These are phyloP conservation scores for Peronospora belbahrii DNA, from an alignment of 352 stramenopile species.

Conservation along the genomic window DNA sequence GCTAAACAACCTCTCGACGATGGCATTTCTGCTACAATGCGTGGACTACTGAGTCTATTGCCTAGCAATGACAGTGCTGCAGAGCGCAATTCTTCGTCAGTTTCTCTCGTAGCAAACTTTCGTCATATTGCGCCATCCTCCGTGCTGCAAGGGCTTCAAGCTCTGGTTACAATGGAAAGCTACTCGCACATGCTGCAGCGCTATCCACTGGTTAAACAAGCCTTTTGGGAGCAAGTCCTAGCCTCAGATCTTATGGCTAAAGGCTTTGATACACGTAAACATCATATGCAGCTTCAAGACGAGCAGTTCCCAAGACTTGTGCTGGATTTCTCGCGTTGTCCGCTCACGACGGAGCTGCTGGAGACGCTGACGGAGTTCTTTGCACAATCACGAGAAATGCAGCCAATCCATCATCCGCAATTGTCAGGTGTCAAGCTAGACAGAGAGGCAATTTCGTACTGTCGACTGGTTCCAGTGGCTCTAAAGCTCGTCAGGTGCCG, in stretches of 20 bases:
- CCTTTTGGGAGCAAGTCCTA: conserved; percentile 29
- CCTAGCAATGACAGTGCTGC: conserved; percentile 11
- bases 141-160: conserved; percentile 3
- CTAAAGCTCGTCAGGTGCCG: conserved; percentile 20
- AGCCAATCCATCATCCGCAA: not conserved
- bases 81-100: conserved; percentile 14
- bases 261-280: not conserved
- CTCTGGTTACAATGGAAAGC: conserved; percentile 14
- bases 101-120: conserved; percentile 27
- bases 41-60: conserved; percentile 21
- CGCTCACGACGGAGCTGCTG: conserved; percentile 16
- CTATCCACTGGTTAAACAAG: conserved; percentile 28
- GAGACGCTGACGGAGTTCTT: conserved; percentile 18
- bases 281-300: conserved; percentile 18
- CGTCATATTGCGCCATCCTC: not conserved
- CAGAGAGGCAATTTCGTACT: not conserved
- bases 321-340: conserved; percentile 26
- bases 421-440: conserved; percentile 9
- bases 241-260: conserved; percentile 15
- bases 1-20: conserved; percentile 7
- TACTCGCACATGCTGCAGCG: conserved; percentile 23
- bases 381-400: not conserved
- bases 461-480: conserved; percentile 16
- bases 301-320: conserved; percentile 29
- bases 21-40: conserved; percentile 8